Conservation (phyloP, 257 asterid species). For the Penstemon newberryi region DNA sequence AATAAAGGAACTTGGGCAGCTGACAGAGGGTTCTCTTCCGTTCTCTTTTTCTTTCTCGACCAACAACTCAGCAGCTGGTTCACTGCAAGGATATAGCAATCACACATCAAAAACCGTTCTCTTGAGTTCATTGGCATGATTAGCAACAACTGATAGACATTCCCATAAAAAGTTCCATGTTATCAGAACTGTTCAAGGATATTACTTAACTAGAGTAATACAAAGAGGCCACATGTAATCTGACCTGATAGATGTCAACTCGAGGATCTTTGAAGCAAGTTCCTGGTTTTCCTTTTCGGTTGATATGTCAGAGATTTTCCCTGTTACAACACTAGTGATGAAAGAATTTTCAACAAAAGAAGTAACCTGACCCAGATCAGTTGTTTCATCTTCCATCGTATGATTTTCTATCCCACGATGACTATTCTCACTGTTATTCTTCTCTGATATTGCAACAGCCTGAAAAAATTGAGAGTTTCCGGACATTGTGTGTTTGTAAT, state of each 20-base stretch:
- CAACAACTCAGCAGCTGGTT: constrained; percentile 35
- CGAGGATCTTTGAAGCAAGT: constrained; percentile 30
- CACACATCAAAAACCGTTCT: constrained; percentile 14
- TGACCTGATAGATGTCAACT: constrained; percentile 46
- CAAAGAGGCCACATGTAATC: constrained; percentile 16
- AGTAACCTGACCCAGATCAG: constrained; percentile 35
- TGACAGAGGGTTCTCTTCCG: constrained; percentile 39
- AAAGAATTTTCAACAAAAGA: constrained; percentile 27
- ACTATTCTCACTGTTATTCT: constrained; percentile 28
- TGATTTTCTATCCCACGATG: constrained; percentile 32
- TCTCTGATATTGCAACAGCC: constrained; percentile 37
- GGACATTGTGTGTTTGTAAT: constrained; percentile 27
- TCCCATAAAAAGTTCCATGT: constrained; percentile 1
- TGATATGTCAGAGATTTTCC: constrained; percentile 20
- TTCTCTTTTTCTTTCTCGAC: constrained; percentile 44
- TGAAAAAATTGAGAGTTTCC: constrained; percentile 34
- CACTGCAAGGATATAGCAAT: constrained; percentile 41
- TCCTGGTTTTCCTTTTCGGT: constrained; percentile 36
- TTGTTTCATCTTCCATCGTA: constrained; percentile 32
- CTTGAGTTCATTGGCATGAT: constrained; percentile 7
- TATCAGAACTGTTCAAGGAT: constrained; percentile 6
- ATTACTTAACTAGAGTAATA: constrained; percentile 16
- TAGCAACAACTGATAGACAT: background rate
- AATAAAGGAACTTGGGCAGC: constrained; percentile 46
- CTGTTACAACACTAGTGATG: constrained; percentile 18